A percentile compares a stretch with the other conserved stretches of the same genome.
Conservation (phyloP, 371 early-diverging fungal genomes). For the Mucor irregularis region DNA sequence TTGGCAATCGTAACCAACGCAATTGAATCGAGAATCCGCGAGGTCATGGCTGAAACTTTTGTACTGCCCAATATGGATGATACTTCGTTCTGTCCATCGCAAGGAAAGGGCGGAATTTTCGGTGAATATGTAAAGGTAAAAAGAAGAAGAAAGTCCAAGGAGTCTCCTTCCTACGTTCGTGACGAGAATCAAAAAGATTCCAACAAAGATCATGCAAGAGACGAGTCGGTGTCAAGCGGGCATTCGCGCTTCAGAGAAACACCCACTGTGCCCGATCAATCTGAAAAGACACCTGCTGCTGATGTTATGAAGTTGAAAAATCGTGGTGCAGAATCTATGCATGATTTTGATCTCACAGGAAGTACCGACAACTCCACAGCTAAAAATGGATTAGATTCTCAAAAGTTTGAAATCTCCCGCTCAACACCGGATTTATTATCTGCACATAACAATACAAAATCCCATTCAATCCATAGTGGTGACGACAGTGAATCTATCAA, state of each 20-base stretch:
- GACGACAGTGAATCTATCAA: not conserved
- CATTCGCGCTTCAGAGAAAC: not conserved
- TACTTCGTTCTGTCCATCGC: conserved; percentile 68
- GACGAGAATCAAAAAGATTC: not conserved
- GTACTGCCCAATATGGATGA: conserved; percentile 94
- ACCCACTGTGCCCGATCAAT: conserved; percentile 11
- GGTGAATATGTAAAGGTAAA: conserved; percentile 23
- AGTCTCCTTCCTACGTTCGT: no score
- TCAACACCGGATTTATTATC: conserved; percentile 16
- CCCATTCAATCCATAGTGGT: no score
- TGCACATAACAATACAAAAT: no score
- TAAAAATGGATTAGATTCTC: not conserved
- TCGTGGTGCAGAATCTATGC: conserved; percentile 16
- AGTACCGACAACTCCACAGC: no score
- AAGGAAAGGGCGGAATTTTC: conserved; percentile 69
- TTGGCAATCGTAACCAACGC: conserved; percentile 76
- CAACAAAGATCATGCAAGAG: not conserved
- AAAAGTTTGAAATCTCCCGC: conserved; percentile 1
- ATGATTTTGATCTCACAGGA: not conserved
- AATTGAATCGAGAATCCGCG: conserved; percentile 82
- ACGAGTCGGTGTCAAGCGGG: not conserved
- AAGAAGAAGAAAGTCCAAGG: not conserved
- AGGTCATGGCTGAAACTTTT: conserved; percentile 77
- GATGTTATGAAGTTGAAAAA: conserved; percentile 13
- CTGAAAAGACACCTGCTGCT: conserved; percentile 13